A percentile compares a stretch with the other conserved stretches of the same genome.
Evolutionary conservation across 352 stramenopile genomes (phyloP).

Genomic region (Pythium rishiriense): DNA sequence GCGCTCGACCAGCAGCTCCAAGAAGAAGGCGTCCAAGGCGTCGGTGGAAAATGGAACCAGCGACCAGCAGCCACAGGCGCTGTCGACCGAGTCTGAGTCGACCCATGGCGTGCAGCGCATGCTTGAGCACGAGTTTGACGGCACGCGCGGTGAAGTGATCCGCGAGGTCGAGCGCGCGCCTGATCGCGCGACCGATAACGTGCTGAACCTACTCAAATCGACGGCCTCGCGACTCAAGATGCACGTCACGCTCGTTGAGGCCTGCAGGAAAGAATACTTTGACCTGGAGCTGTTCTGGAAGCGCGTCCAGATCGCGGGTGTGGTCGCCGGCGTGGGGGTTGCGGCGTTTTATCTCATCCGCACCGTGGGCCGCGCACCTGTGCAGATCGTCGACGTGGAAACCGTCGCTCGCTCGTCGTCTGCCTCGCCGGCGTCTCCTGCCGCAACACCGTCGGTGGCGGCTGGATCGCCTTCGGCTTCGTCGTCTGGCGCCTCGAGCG

Average conservation of each 20-base stretch:
- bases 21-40: conserved; percentile 6
- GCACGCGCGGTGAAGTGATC: conserved; percentile 81
- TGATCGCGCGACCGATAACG: conserved; percentile 81
- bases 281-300: conserved; percentile 76
- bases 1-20: neutral
- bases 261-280: conserved; percentile 76
- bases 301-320: conserved; percentile 61
- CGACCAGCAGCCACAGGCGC: neutral
- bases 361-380: conserved; percentile 44
- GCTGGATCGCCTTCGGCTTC: neutral
- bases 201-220: conserved; percentile 80
- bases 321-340: conserved; percentile 60
- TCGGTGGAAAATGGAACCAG: conserved; percentile 2
- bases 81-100: neutral
- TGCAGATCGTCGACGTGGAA: conserved; percentile 31
- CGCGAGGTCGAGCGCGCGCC: conserved; percentile 79
- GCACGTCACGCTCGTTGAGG: conserved; percentile 78
- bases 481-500: neutral
- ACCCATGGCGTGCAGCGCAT: conserved; percentile 57
- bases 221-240: conserved; percentile 83
- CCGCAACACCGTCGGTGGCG: neutral
- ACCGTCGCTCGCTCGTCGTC: conserved; percentile 30
- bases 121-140: conserved; percentile 86
- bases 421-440: conserved; percentile 3
- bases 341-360: conserved; percentile 77